Conservation (phyloP, 331 rosid species). For the Spiraea crenata region DNA sequence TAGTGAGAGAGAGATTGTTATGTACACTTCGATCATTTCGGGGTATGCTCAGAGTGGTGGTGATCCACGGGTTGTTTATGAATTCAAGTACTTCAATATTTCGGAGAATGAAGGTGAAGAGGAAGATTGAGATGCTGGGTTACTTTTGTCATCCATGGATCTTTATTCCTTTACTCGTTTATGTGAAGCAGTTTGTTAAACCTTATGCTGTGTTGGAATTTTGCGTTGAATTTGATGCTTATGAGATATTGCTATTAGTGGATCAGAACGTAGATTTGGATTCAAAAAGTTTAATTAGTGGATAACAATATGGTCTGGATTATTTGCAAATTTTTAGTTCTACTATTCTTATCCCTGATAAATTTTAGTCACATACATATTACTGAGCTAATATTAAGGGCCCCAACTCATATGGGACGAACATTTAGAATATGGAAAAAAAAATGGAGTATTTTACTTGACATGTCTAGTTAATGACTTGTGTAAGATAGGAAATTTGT, state of each 20-base stretch:
- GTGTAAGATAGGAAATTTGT: too few relatives aligned
- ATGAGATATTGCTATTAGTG: constrained; percentile 3
- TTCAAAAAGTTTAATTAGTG: background rate
- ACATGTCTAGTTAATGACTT: too few relatives aligned
- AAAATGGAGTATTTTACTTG: too few relatives aligned
- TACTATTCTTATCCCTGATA: too few relatives aligned
- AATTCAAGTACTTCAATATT: constrained; percentile 49
- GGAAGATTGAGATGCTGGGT: constrained; percentile 27
- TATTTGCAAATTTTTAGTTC: too few relatives aligned
- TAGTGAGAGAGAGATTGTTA: constrained; percentile 41
- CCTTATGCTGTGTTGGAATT: constrained; percentile 12
- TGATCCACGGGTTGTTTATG: constrained; percentile 34
- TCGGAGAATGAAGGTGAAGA: constrained; percentile 52
- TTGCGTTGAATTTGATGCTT: constrained; percentile 7
- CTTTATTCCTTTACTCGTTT: constrained; percentile 4
- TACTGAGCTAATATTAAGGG: too few relatives aligned
- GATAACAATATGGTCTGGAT: too few relatives aligned
- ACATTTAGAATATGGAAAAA: too few relatives aligned
- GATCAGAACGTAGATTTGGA: background rate
- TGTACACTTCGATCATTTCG: constrained; percentile 40
- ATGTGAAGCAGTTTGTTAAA: background rate
- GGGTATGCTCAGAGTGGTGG: constrained; percentile 43
- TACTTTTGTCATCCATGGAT: background rate
- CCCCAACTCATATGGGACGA: too few relatives aligned
- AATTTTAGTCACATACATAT: too few relatives aligned